Percentiles rank a stretch among this genome's conserved stretches.
These are phyloP conservation scores for Xerocomus subilludens DNA, from an alignment of 1,284 basidiomycete species.

Conservation along the genomic window DNA sequence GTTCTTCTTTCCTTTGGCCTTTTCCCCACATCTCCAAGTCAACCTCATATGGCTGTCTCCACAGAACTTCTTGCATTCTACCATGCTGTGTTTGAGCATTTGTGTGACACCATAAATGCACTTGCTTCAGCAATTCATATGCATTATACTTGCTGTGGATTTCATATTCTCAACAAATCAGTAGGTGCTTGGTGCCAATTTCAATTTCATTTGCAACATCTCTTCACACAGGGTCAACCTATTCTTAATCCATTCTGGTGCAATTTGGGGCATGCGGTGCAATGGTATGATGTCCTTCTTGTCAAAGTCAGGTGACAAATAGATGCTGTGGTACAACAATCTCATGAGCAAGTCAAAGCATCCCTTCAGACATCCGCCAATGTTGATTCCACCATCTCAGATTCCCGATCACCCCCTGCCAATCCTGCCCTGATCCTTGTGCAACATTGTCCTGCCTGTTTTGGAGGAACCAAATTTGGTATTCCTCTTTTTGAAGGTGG, in stretches of 20 bases:
- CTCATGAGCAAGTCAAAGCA: background rate
- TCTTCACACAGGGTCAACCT: background rate
- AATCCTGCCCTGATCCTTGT: background rate
- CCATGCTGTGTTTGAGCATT: constrained; percentile 1
- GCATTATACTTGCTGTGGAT: constrained; percentile 13
- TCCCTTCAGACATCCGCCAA: no score
- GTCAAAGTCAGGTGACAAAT: background rate
- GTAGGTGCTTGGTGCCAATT: background rate
- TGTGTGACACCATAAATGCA: constrained; percentile 23
- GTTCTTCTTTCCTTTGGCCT: constrained; percentile 12
- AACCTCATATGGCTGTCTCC: constrained; percentile 18
- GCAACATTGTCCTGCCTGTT: constrained; percentile 29
- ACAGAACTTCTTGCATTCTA: constrained; percentile 9
- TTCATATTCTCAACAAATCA: background rate
- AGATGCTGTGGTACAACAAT: background rate
- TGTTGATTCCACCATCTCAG: no score
- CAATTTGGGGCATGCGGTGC: background rate
- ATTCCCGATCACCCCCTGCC: no score
- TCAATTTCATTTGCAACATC: no score
- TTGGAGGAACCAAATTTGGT: constrained; percentile 1
- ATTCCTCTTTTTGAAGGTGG: background rate
- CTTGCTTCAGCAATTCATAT: constrained; percentile 15
- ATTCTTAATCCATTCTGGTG: background rate
- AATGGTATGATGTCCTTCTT: constrained; percentile 18
- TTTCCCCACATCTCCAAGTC: constrained; percentile 15